phyloP scores from a whole-genome alignment of 2,329 filamentous ascomycete species.

The Leptodontidium sp. region DNA sequence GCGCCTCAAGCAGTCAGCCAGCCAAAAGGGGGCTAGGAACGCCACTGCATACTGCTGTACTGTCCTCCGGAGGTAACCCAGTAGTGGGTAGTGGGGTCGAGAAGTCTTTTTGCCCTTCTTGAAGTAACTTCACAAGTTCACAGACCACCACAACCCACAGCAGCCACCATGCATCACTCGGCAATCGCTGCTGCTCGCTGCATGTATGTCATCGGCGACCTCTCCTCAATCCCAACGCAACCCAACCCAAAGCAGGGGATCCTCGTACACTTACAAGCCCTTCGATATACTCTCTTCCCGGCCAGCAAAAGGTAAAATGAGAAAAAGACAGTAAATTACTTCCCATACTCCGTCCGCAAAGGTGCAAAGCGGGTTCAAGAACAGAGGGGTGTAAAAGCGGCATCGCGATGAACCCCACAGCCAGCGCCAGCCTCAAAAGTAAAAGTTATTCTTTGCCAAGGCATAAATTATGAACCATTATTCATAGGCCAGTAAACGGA shows the following conservation, averaged over 20 bases:
- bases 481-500: neutral
- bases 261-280: neutral
- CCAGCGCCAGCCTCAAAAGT: neutral
- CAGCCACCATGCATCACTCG: neutral
- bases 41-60: neutral
- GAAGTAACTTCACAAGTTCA: neutral
- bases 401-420: neutral
- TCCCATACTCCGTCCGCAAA: neutral
- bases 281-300: neutral
- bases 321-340: conserved; percentile 3
- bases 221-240: neutral
- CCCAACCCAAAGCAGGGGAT: conserved; percentile 7
- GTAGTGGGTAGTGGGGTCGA: neutral
- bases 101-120: neutral
- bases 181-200: neutral
- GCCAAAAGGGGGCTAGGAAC: conserved; percentile 8
- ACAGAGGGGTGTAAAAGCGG: conserved; percentile 3
- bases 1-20: conserved; percentile 12
- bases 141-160: neutral
- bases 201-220: conserved; percentile 10
- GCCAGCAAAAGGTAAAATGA: neutral
- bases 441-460: neutral
- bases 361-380: neutral
- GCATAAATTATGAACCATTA: neutral
- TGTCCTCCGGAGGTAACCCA: too few species aligned